Evolutionary conservation across 768 basidiomycete species (phyloP), one percentile per base, ranked within the genome.

Genomic region (Cystofilobasidium macerans): DNA sequence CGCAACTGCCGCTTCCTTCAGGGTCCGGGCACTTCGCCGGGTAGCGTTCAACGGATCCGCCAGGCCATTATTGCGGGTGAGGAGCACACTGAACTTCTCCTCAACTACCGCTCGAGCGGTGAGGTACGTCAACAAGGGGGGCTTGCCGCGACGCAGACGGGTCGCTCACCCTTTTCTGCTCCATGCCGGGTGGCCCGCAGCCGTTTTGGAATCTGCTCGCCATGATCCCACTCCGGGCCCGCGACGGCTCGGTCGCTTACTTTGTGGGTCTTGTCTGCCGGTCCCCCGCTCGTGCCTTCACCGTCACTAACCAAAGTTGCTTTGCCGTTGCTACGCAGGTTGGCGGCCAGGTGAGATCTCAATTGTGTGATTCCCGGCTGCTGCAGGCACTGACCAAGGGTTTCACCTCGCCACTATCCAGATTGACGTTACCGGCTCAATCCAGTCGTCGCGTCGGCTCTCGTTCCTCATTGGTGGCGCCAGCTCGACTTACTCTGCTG

Each of bases 1-100:
- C 40, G 63, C 30, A 64, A 64, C 42, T 64, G 63, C 45, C 54
- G 63, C 22, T 64, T 64, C 63, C 63, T 64, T 2, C 63, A 64
- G 54, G 51, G 51, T 32, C 63, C 63, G 8, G 63, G 63, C 24
- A 64, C 63, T 2, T 38, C 40, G 32, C 63, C 63, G 3, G 42
- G 54, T 3, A 56, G 51, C 32, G 56, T 64, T 18, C 54, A 64
- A 32, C 40, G 63, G 14, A 33, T 64, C 22, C 26, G 63, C 30
- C 24, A 64, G 28, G 63, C 63, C 22, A 24, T 64, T 30, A 57
- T 56, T 36, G 38, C 35, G 16, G 63, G 63, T n/a, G 56, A 58
- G 45, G 63, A 64, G 57, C 36, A 38, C 56, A 64, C 57, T 7
- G 63, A 57, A 24, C 18, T 42, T 14, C 56, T 57, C 38, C 6